Conservation (phyloP, 73 alveolate species). For the Strombidium stylifer region DNA sequence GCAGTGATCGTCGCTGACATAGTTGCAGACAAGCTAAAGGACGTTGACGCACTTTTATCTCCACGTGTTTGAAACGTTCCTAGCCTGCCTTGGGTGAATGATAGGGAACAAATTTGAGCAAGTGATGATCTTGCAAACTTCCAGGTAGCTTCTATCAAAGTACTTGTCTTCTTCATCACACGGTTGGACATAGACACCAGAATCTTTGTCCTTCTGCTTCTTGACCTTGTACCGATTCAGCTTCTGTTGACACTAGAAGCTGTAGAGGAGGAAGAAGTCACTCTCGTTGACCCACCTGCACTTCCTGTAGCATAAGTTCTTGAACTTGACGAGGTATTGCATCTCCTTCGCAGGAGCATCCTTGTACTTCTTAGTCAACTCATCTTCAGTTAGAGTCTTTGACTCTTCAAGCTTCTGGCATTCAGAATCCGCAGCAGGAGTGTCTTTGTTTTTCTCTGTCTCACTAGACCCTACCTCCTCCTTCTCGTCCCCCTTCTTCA, state of each 20-base stretch:
- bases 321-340: conserved; percentile 33
- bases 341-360: not conserved
- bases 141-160: conserved; percentile 31
- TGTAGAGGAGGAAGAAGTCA: conserved; percentile 1
- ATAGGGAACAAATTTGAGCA: conserved; percentile 70
- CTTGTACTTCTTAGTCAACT: not conserved
- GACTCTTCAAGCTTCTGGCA: too few relatives aligned
- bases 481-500: too few relatives aligned
- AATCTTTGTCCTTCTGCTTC: conserved; percentile 12
- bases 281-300: conserved; percentile 42
- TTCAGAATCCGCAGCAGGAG: too few relatives aligned
- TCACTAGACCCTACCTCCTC: too few relatives aligned
- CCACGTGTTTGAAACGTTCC: conserved; percentile 64
- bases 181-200: not conserved
- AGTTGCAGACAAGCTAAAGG: conserved; percentile 3
- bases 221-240: conserved; percentile 4
- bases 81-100: conserved; percentile 66
- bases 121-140: conserved; percentile 40
- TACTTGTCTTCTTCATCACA: conserved; percentile 20
- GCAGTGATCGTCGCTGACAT: conserved; percentile 4
- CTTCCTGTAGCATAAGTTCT: conserved; percentile 27
- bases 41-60: conserved; percentile 33
- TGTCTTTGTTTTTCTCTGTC: too few relatives aligned
- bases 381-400: not conserved
- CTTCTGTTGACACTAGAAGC: not conserved